Conservation (phyloP, 306 rosid genomes). For the Quercus parvula region DNA sequence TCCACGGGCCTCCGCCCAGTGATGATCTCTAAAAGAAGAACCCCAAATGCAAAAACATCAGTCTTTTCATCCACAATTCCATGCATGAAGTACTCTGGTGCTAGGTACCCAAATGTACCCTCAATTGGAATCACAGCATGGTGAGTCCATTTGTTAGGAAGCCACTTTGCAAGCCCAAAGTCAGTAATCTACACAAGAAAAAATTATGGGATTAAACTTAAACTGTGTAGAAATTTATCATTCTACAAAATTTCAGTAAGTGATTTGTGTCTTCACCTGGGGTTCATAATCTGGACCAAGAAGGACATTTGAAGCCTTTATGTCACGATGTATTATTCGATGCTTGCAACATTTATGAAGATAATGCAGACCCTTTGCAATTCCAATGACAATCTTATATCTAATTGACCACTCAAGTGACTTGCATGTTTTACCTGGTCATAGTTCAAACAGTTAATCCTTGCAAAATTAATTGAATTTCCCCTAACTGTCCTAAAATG, state of each 20-base stretch:
- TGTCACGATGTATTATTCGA: conserved; percentile 89
- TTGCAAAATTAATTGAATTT: background rate
- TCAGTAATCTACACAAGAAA: conserved; percentile 57
- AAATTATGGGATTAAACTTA: background rate
- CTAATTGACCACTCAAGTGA: conserved; percentile 72
- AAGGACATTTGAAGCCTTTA: conserved; percentile 92
- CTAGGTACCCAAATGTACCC: conserved; percentile 92
- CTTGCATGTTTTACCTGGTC: conserved; percentile 51
- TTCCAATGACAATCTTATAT: conserved; percentile 76
- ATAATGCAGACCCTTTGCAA: conserved; percentile 91
- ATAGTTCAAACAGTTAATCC: conserved; percentile 1
- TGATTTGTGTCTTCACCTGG: conserved; percentile 45
- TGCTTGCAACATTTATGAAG: conserved; percentile 87
- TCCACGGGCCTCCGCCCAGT: conserved; percentile 89
- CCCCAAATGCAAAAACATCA: conserved; percentile 79
- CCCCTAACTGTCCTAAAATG: too few relatives aligned
- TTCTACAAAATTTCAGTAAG: background rate
- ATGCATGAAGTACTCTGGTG: conserved; percentile 94
- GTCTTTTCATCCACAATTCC: conserved; percentile 94
- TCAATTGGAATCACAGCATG: conserved; percentile 90
- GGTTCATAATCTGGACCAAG: conserved; percentile 94
- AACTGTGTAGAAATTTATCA: background rate
- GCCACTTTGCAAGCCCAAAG: conserved; percentile 98
- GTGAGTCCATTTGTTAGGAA: conserved; percentile 98
- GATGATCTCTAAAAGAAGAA: conserved; percentile 83